Percentiles rank a stretch among this genome's conserved stretches.
Evolutionary conservation across 2,329 filamentous ascomycete species (phyloP).

Genomic region (Ophiostoma sp.): DNA sequence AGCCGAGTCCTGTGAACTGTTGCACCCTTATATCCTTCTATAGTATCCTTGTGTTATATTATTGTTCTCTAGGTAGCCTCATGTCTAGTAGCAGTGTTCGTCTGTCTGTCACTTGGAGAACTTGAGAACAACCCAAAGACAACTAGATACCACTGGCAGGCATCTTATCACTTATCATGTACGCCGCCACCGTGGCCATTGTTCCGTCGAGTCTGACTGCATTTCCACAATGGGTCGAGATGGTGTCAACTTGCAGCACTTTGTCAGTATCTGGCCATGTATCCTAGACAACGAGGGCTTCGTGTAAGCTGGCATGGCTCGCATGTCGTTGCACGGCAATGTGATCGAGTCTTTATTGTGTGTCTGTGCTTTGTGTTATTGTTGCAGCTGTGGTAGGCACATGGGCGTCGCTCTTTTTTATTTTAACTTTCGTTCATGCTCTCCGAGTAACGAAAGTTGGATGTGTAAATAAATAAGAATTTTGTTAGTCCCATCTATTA

Average conservation of each 20-base stretch:
- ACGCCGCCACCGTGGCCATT: not conserved
- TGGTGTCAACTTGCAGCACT: not conserved
- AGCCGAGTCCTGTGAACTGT: not conserved
- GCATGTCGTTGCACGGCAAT: not conserved
- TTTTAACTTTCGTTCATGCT: too few relatives aligned
- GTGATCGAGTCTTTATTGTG: not conserved
- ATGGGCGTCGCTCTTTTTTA: not conserved
- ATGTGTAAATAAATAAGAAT: too few relatives aligned
- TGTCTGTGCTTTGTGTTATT: not conserved
- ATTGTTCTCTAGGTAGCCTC: not conserved
- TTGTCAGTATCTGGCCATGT: not conserved
- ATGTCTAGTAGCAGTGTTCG: too few relatives aligned
- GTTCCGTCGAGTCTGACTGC: not conserved
- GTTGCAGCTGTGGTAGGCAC: not conserved
- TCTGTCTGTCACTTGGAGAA: not conserved
- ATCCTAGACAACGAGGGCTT: not conserved
- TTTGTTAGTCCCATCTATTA: too few relatives aligned
- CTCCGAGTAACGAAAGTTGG: too few relatives aligned
- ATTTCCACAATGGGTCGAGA: not conserved
- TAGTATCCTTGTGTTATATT: too few relatives aligned
- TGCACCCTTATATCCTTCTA: not conserved
- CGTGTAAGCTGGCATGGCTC: not conserved
- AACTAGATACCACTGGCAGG: not conserved
- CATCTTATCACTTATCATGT: not conserved
- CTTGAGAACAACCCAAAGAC: not conserved